Evolutionary conservation across 306 rosid genomes (phyloP).

Genomic region (Hippophae gyantsensis): DNA sequence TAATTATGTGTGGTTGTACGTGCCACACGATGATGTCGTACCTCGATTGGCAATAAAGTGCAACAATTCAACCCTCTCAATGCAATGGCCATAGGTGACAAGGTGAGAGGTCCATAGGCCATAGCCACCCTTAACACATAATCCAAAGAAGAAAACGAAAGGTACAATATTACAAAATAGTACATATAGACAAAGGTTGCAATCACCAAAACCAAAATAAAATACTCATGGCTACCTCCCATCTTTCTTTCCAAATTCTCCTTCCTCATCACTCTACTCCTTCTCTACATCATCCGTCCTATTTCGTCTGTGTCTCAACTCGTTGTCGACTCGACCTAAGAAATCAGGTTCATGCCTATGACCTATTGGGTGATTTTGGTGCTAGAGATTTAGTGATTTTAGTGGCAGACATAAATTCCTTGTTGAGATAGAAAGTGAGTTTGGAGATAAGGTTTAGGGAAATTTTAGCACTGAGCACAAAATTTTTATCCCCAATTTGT

Average conservation of each 20-base stretch:
- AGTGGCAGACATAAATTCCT: slow-evolving; percentile 60
- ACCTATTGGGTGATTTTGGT: slow-evolving; percentile 64
- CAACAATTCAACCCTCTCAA: too few species aligned
- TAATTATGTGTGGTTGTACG: too few species aligned
- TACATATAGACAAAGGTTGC: too few species aligned
- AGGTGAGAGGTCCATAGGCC: too few species aligned
- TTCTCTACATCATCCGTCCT: neutral
- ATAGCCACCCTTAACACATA: too few species aligned
- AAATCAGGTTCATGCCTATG: slow-evolving; percentile 18
- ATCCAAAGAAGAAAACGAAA: too few species aligned
- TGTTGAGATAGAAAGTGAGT: slow-evolving; percentile 63
- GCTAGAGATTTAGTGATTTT: slow-evolving; percentile 9
- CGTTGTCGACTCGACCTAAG: neutral
- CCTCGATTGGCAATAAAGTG: too few species aligned
- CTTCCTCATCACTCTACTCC: neutral
- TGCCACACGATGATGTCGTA: too few species aligned
- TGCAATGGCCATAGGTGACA: too few species aligned
- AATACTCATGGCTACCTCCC: slow-evolving; percentile 14
- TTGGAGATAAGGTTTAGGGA: slow-evolving; percentile 76
- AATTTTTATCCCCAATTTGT: slow-evolving; percentile 67
- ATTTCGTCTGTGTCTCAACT: slow-evolving; percentile 8
- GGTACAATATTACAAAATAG: too few species aligned
- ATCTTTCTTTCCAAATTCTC: slow-evolving; percentile 16
- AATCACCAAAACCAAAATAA: neutral
- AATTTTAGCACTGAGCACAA: slow-evolving; percentile 49